Conservation (phyloP, 345 rosid genomes). For the Sonneratia caseolaris region DNA sequence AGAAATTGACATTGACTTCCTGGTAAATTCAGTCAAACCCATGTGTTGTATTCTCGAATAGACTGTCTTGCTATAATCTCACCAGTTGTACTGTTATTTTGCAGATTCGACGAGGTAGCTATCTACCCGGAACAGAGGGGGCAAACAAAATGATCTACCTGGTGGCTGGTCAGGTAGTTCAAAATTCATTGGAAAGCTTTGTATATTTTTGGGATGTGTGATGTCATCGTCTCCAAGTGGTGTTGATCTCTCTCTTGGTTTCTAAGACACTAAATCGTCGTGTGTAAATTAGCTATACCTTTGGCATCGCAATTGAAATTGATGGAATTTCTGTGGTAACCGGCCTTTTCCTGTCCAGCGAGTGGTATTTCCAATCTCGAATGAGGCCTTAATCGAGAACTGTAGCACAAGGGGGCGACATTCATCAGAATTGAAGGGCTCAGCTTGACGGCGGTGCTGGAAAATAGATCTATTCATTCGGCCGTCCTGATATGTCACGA, state of each 20-base stretch:
- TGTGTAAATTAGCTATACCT: not conserved
- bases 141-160: no score
- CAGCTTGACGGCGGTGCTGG: no score
- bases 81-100: not conserved
- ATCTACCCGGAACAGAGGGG: not conserved
- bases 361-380: not conserved
- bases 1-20: conserved; percentile 16
- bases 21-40: not conserved
- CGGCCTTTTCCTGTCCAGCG: not conserved
- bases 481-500: no score
- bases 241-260: not conserved
- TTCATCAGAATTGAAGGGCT: no score
- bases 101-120: not conserved
- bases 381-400: not conserved
- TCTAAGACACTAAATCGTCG: not conserved
- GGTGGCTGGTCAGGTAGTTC: not conserved
- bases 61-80: not conserved
- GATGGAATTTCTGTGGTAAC: not conserved
- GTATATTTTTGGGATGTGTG: not conserved
- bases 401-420: no score
- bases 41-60: not conserved
- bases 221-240: not conserved
- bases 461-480: no score
- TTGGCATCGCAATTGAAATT: not conserved
- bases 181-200: not conserved